A percentile compares a stretch with the other conserved stretches of the same genome.
Conservation (phyloP, 768 basidiomycete genomes). For the Mycena haematopus region DNA sequence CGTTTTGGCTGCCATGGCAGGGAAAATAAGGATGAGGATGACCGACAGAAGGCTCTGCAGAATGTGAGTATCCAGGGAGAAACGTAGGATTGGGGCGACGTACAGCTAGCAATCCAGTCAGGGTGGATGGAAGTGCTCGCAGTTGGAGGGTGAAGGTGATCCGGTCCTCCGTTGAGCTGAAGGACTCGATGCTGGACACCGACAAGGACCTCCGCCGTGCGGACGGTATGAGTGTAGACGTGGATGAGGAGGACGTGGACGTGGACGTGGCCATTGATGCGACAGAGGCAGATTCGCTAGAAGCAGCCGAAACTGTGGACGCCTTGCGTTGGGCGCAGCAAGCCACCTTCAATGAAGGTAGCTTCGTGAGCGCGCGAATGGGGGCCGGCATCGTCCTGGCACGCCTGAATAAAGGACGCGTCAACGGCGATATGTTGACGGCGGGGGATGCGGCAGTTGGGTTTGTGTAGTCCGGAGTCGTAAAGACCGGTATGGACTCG, state of each 20-base stretch:
- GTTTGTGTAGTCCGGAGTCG: conserved; percentile 10
- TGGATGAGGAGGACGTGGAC: not conserved
- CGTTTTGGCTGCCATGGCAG: not conserved
- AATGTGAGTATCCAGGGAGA: too few species aligned
- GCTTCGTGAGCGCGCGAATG: conserved; percentile 2
- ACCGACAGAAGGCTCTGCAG: conserved; percentile 12
- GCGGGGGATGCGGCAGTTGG: not conserved
- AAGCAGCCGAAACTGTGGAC: not conserved
- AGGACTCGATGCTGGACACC: conserved; percentile 17
- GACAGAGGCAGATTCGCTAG: not conserved
- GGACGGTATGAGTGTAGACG: not conserved
- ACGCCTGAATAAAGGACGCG: conserved; percentile 7
- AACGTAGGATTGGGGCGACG: not conserved
- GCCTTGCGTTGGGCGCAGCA: not conserved
- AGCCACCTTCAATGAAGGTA: not conserved
- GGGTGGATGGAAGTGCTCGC: not conserved
- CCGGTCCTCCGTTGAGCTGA: conserved; percentile 8
- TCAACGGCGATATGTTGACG: conserved; percentile 10
- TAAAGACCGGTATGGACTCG: conserved; percentile 18
- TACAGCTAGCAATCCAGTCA: conserved; percentile 9
- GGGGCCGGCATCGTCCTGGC: conserved; percentile 15
- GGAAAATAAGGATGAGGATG: not conserved
- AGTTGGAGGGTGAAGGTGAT: not conserved
- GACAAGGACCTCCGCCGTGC: conserved; percentile 6
- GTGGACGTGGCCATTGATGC: not conserved